Conservation (phyloP, 2,329 filamentous ascomycete genomes). For the Fusarium tanahbumbuense region DNA sequence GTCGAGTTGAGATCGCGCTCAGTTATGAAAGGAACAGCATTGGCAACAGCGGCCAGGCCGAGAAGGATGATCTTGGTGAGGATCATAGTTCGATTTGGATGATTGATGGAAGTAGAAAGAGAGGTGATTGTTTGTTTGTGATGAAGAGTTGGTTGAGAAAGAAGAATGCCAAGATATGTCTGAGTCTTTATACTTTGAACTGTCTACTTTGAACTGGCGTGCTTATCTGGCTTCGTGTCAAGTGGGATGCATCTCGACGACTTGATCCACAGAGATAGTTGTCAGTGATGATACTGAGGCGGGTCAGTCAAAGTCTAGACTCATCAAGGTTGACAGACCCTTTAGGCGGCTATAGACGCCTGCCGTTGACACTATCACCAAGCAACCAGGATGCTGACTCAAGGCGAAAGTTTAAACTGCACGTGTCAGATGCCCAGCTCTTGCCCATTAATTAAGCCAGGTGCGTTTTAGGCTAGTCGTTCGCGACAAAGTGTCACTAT, state of each 20-base stretch:
- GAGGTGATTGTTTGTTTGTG: neutral
- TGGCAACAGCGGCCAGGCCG: constrained; percentile 2
- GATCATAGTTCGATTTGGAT: neutral
- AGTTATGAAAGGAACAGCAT: constrained; percentile 17
- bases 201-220: accelerated
- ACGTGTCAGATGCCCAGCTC: neutral
- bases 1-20: constrained; percentile 29
- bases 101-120: too few relatives aligned
- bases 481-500: neutral
- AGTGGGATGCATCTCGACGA: neutral
- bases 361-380: neutral
- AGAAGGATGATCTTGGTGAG: neutral
- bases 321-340: neutral
- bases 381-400: neutral
- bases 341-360: neutral
- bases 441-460: neutral
- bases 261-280: accelerated
- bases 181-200: neutral
- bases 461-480: neutral
- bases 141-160: neutral
- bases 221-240: neutral
- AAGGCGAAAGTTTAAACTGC: neutral
- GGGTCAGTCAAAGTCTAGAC: neutral
- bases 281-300: neutral
- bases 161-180: neutral